Percentiles rank a stretch among this genome's conserved stretches.
Evolutionary conservation across 345 rosid genomes (phyloP).

Genomic region (Adansonia digitata): DNA sequence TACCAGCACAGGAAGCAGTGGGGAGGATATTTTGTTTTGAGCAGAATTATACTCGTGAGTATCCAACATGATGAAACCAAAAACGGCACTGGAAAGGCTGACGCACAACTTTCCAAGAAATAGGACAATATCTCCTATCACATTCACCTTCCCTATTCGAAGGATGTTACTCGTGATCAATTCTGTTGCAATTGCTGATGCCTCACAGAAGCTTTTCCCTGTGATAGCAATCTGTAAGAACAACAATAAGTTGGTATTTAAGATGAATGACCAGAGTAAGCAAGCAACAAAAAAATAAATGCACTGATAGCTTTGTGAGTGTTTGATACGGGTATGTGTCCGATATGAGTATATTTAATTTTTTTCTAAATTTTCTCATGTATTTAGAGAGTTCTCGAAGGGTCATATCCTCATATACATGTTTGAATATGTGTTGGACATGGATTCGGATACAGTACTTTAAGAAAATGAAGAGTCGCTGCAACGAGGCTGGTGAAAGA

Average conservation of each 20-base stretch:
- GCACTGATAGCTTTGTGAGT: not conserved
- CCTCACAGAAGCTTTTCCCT: slow-evolving; percentile 82
- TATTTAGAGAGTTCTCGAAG: no score
- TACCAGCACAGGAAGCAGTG: slow-evolving; percentile 90
- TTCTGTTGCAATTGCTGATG: slow-evolving; percentile 86
- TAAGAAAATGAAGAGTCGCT: slow-evolving; percentile 1
- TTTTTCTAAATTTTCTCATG: no score
- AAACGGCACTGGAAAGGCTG: slow-evolving; percentile 84
- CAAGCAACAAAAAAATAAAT: not conserved
- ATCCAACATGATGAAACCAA: slow-evolving; percentile 95
- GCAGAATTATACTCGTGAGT: slow-evolving; percentile 64
- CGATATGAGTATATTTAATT: no score
- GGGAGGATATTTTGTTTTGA: slow-evolving; percentile 86
- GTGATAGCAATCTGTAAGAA: slow-evolving; percentile 78
- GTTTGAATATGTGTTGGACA: no score
- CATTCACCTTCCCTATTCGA: slow-evolving; percentile 87
- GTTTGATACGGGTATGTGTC: not conserved
- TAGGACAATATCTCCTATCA: slow-evolving; percentile 90
- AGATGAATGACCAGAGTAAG: not conserved
- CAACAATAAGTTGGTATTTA: not conserved
- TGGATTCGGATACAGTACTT: not conserved
- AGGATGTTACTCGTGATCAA: slow-evolving; percentile 82
- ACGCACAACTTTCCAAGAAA: slow-evolving; percentile 89
- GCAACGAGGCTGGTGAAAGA: no score
- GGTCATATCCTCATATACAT: not conserved